phyloP scores from a whole-genome alignment of 2,329 filamentous ascomycete genomes.

The Sclerotinia glacialis region DNA sequence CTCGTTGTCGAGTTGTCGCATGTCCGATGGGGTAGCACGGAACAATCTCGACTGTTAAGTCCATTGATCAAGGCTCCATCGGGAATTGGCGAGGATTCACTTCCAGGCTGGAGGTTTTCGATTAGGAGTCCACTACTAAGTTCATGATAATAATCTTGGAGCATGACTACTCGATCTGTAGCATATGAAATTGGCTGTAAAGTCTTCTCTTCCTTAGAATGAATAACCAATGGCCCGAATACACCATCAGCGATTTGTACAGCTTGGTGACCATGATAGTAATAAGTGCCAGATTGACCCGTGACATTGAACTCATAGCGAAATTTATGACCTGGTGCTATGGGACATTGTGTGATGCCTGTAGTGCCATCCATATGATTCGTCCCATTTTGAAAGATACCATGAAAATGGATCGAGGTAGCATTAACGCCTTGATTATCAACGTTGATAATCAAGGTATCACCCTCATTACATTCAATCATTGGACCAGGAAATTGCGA shows the following conservation, averaged over 20 bases:
- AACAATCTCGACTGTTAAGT: slow-evolving; percentile 44
- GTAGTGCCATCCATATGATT: slow-evolving; percentile 72
- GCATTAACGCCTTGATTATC: slow-evolving; percentile 64
- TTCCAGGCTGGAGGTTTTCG: slow-evolving; percentile 43
- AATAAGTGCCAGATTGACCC: slow-evolving; percentile 49
- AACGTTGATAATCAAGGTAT: slow-evolving; percentile 66
- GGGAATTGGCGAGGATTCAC: slow-evolving; percentile 45
- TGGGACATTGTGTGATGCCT: slow-evolving; percentile 60
- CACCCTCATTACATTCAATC: slow-evolving; percentile 70
- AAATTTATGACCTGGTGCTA: slow-evolving; percentile 60
- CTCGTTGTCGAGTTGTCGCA: slow-evolving; percentile 46
- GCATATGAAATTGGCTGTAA: slow-evolving; percentile 52
- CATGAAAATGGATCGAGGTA: slow-evolving; percentile 72
- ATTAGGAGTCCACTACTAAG: slow-evolving; percentile 44
- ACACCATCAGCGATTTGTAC: slow-evolving; percentile 67
- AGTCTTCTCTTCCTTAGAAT: slow-evolving; percentile 54
- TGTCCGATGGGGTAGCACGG: slow-evolving; percentile 39
- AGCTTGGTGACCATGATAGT: slow-evolving; percentile 65
- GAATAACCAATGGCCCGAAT: slow-evolving; percentile 64
- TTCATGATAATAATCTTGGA: slow-evolving; percentile 74
- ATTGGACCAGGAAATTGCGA: slow-evolving; percentile 71
- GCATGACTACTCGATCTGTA: slow-evolving; percentile 59
- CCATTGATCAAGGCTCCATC: slow-evolving; percentile 49
- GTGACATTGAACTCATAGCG: slow-evolving; percentile 66
- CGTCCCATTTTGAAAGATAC: slow-evolving; percentile 73